Evolutionary conservation across 2,329 filamentous ascomycete species (phyloP), one percentile per base, ranked within the genome.

Genomic region (Fusarium compactum): DNA sequence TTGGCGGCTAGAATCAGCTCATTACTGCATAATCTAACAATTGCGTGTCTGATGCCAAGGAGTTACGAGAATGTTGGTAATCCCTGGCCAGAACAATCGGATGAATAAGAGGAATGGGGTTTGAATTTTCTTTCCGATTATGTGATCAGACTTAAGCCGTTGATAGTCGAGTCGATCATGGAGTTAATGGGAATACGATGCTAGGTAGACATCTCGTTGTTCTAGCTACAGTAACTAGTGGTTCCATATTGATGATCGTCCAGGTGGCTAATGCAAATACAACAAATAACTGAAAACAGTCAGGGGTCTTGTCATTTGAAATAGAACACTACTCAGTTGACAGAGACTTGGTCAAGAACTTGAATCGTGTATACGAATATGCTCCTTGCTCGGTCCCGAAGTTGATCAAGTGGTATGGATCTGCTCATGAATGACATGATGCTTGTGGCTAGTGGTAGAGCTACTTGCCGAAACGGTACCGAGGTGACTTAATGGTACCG

Each of bases 51-150:
- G 34, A 22, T 44, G 54, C 38, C 47, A 50, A 48, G 45, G 12
- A 32, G 43, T 30, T 32, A 11, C 34, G 12, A 43, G 24, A 15
- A 29, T 22, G 14, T 41, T 41, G 50, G 14, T 16, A 22, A 53
- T 53, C 24, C 22, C 27, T 29, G 27, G 27, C 15, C 14, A 41
- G 32, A 52, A 25, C 10, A 24, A 29, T 11, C n/a, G 18, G 34
- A 22, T 53, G 34, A 53, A 25, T 52, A 52, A 52, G 25, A 51
- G 47, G 30, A 51, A 51, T 16, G 9, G 14, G 16, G 5, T n/a
- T 25, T 51, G 47, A 51, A 51, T 51, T 51, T 32, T 51, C 18
- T 18, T 34, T 25, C 47, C 20, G 47, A 53, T 53, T 53, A 53
- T 51, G n/a, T 43, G 24, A 43, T 43, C 24, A 16, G 15, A 10